These are phyloP conservation scores for Mortierella polycephala DNA, from an alignment of 371 early-diverging fungal genomes.

Conservation along the genomic window DNA sequence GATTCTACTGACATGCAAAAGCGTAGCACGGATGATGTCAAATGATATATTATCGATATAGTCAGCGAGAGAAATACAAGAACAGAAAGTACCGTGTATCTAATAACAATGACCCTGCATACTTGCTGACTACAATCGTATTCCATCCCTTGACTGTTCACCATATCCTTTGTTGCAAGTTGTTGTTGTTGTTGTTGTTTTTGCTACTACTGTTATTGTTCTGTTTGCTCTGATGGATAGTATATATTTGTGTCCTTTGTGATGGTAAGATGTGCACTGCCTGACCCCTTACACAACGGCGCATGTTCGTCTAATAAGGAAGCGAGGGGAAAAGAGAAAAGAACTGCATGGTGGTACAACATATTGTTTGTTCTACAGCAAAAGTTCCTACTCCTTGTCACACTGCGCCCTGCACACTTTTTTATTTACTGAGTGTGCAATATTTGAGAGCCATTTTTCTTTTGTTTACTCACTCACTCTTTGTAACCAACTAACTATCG, in stretches of 20 bases:
- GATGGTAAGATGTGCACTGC: not conserved
- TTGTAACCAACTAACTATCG: not conserved
- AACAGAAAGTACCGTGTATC: not conserved
- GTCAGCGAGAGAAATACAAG: not conserved
- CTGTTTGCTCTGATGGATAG: not conserved
- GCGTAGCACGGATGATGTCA: conserved; percentile 8
- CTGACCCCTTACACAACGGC: not conserved
- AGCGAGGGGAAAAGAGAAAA: not conserved
- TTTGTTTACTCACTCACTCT: no score
- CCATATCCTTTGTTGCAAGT: not conserved
- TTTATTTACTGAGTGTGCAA: not conserved
- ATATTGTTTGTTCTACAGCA: conserved; percentile 26
- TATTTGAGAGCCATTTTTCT: not conserved
- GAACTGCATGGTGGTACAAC: conserved; percentile 5
- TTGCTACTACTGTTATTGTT: not conserved
- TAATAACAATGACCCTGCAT: conserved; percentile 5
- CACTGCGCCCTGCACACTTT: not conserved
- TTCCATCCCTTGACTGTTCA: not conserved
- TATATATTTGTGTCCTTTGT: not conserved
- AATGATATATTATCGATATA: not conserved
- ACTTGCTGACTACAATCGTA: conserved; percentile 23
- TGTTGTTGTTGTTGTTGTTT: conserved; percentile 1
- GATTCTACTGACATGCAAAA: no score
- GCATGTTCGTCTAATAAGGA: not conserved
- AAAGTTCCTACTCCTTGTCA: not conserved